Base-by-base conservation (phyloP, 2,329 filamentous ascomycete genomes). In the Aureobasidium leucospermi region DNA sequence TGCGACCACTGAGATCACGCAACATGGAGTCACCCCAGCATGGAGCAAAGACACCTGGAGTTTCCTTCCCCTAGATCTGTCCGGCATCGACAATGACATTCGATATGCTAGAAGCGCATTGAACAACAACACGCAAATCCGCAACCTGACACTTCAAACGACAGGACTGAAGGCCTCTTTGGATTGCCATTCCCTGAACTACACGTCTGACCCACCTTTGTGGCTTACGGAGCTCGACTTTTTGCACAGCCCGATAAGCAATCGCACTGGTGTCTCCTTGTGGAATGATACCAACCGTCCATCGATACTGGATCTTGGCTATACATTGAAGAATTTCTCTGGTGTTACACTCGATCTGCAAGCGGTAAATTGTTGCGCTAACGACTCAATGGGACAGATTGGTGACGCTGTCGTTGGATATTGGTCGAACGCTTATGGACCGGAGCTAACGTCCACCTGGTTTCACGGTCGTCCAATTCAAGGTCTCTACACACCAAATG, bases 21-120 rank as follows among this genome's bases (percentile, higher is more conserved):
- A 55, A 45, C 23, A 15, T 3, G 51, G 5, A 11, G 8, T 4
- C 2, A 55, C 39, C 2, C 39, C 51, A 15, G 15, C 51, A 2
- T 55, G 51, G 51, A 55, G 39, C n/a, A 55, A 55, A 10, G 51
- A 55, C 29, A 16, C n/a, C 5, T 55, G 51, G 51, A 55, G 51
- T n/a, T 55, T 55, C 7, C 2, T 36, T 10, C 51, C 51, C 8
- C 38, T 42, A 8, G n/a, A 36, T 9, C 5, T 15, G 1, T 10
- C 29, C 4, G 36, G 8, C 10, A 29, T 41, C 23, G 23, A 23
- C 23, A 23, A 23, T 23, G 23, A 23, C 23, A 23, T 23, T 23
- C 23, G 23, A 23, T 23, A 23, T 23, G 23, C 23, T 23, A 23
- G 23, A 4, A 2, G 23, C 2, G 23, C 23, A 23, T 23, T 23